Evolutionary conservation across 106 monocot genomes (phyloP).

Genomic region (Dioscorea alata): DNA sequence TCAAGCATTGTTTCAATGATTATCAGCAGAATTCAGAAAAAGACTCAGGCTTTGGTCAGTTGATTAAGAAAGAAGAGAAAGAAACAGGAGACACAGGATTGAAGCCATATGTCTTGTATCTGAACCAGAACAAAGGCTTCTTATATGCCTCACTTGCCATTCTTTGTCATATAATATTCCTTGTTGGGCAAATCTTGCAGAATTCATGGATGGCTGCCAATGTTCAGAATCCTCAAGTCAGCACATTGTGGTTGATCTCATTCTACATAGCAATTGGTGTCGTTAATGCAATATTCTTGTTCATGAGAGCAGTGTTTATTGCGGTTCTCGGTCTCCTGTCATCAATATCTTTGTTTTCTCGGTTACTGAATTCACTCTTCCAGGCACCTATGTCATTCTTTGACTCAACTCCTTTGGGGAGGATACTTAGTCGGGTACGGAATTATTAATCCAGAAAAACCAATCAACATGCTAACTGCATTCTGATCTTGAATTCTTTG

Average conservation of each 20-base stretch:
- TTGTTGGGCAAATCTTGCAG: constrained; percentile 75
- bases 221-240: constrained; percentile 65
- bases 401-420: constrained; percentile 91
- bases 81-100: constrained; percentile 72
- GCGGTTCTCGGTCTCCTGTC: constrained; percentile 67
- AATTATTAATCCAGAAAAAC: neutral
- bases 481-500: neutral
- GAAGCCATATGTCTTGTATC: constrained; percentile 74
- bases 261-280: constrained; percentile 77
- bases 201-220: constrained; percentile 99
- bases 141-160: constrained; percentile 35
- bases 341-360: constrained; percentile 81
- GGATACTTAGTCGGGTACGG: constrained; percentile 86
- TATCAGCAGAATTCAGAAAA: constrained; percentile 11
- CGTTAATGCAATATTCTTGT: constrained; percentile 43
- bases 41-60: constrained; percentile 31
- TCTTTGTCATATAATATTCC: constrained; percentile 58
- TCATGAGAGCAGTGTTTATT: constrained; percentile 53
- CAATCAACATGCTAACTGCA: neutral
- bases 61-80: constrained; percentile 94
- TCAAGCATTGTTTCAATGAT: neutral
- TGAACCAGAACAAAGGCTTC: constrained; percentile 79
- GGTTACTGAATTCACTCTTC: constrained; percentile 70
- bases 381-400: constrained; percentile 94
- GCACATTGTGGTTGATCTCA: constrained; percentile 52